Percentiles rank a stretch among this genome's conserved stretches.
Conservation (phyloP, 2,329 filamentous ascomycete genomes). For the Monosporascus sp. region DNA sequence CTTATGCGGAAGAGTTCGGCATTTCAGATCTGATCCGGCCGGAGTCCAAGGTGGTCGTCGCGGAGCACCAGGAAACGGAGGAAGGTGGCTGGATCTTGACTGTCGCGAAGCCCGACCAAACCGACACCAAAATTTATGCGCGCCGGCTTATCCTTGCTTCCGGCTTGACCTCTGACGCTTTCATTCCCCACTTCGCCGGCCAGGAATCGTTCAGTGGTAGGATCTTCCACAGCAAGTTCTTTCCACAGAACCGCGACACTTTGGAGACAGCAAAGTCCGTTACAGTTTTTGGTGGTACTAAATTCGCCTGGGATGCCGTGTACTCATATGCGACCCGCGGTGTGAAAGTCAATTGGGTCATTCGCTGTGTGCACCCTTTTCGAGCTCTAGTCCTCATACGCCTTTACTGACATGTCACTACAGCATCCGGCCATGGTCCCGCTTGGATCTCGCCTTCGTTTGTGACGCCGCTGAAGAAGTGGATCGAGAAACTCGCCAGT, state of each 20-base stretch:
- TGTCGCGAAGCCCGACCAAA: conserved; percentile 1
- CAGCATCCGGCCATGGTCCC: conserved; percentile 48
- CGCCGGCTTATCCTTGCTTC: conserved; percentile 56
- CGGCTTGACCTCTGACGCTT: conserved; percentile 53
- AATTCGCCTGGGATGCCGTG: conserved; percentile 59
- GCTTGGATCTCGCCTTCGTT: conserved; percentile 46
- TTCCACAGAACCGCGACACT: conserved; percentile 31
- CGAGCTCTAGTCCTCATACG: neutral
- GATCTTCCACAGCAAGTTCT: conserved; percentile 54
- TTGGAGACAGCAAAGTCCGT: conserved; percentile 33
- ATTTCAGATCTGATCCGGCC: conserved; percentile 44
- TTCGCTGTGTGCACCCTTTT: conserved; percentile 32
- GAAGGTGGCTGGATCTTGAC: conserved; percentile 29
- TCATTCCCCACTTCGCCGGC: conserved; percentile 46
- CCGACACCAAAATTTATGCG: conserved; percentile 23
- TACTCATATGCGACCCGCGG: conserved; percentile 51
- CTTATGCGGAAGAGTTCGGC: conserved; percentile 48
- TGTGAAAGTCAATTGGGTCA: conserved; percentile 51
- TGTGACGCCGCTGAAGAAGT: conserved; percentile 44
- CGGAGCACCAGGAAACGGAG: conserved; percentile 40
- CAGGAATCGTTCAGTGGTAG: conserved; percentile 44
- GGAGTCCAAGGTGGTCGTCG: conserved; percentile 43
- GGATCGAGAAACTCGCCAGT: conserved; percentile 45
- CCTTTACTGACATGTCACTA: neutral
- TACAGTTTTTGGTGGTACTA: conserved; percentile 54